Base-by-base conservation (phyloP, 441 rosid species). In the Codiaeum variegatum region DNA sequence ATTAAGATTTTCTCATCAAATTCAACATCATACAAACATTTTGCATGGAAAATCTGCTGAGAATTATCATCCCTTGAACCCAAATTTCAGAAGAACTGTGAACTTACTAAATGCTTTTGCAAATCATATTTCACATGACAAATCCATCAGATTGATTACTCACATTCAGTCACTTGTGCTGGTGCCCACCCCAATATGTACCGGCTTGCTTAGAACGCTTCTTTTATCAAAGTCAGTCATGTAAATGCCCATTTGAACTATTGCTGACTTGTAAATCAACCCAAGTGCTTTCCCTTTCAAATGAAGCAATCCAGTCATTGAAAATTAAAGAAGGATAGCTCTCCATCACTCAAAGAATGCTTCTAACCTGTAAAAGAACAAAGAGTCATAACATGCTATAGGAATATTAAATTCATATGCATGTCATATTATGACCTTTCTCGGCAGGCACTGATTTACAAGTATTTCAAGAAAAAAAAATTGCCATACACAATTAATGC, bases 351-450 rank as follows among this genome's bases (percentile, higher is more conserved):
- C 40, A 11, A 11, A 11, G 5, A 16, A n/a, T 10, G 19, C 34
- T 18, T 19, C 52, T 32, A 15, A 5, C 67, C 75, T 71, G 61
- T n/a, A 15, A 29, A 52, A 71, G 36, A 31, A 60, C n/a, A 29
- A 61, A 67, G 16, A 34, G 40, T 21, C 18, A 3, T 31, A 16
- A 15, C 11, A 0, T 12, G 9, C 28, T 46, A 44, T 0, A 47
- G 4, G 18, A 67, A 8, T 32, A 0, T 32, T n/a, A n/a, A n/a
- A n/a, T n/a, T n/a, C n/a, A 52, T 6, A 64, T 64, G 31, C 68
- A 64, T 64, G 3, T 6, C n/a, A 40, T 10, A 64, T 23, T 12
- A 21, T 65, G 54, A 0, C 54, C 18, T 9, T 26, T 19, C 21
- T 13, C 10, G 5, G 34, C 16, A 28, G 36, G 28, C 32, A 44